Percentiles rank a stretch among this genome's conserved stretches.
These are phyloP conservation scores for Dactylellina sp. DNA, from an alignment of 2,329 filamentous ascomycete genomes.

Conservation along the genomic window DNA sequence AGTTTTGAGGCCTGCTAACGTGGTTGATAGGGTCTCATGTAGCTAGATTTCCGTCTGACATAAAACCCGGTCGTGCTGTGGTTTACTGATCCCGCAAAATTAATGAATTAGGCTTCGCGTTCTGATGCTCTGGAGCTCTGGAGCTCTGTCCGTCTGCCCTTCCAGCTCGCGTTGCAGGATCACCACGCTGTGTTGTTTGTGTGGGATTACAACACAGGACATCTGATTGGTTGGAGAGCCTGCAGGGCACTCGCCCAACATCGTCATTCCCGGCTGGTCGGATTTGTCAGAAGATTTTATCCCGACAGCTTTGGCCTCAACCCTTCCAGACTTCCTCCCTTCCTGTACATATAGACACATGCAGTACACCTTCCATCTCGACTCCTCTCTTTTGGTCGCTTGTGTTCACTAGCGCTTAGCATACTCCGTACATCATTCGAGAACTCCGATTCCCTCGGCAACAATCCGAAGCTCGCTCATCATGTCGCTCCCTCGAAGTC, in stretches of 20 bases:
- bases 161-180: neutral
- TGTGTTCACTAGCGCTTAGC: neutral
- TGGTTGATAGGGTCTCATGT: neutral
- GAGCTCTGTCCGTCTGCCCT: too few species aligned
- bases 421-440: neutral
- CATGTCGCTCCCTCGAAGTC: conserved; percentile 52
- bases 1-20: neutral
- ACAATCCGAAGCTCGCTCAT: conserved; percentile 23
- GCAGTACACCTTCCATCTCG: neutral
- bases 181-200: conserved; percentile 32
- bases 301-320: neutral
- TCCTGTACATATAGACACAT: conserved; percentile 3
- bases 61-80: neutral
- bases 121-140: too few species aligned
- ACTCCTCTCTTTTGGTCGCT: neutral
- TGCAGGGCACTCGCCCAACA: conserved; percentile 3
- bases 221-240: conserved; percentile 37
- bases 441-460: conserved; percentile 17
- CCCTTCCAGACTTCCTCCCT: conserved; percentile 9
- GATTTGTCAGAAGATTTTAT: conserved; percentile 39
- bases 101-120: neutral
- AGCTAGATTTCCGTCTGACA: neutral
- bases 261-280: conserved; percentile 31
- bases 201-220: conserved; percentile 46
- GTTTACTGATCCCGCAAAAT: conserved; percentile 1